These are phyloP conservation scores for Fusarium newnesense DNA, from an alignment of 2,329 filamentous ascomycete genomes.

Conservation along the genomic window DNA sequence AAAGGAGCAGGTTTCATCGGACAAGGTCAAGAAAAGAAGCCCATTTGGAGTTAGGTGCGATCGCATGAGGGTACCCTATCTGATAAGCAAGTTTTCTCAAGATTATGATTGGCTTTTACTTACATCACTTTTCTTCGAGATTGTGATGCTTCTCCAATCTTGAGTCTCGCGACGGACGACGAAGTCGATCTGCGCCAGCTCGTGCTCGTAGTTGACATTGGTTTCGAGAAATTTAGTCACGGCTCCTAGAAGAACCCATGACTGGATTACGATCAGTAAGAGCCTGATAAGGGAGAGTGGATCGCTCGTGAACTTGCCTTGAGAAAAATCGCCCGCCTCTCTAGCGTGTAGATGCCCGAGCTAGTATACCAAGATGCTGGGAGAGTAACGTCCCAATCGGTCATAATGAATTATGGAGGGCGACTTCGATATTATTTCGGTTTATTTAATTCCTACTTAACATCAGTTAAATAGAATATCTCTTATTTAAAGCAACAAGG, in stretches of 20 bases:
- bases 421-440: accelerated
- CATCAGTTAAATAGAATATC: accelerated
- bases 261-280: not conserved
- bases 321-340: not conserved
- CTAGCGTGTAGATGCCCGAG: not conserved
- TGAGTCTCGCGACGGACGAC: not conserved
- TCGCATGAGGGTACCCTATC: not conserved
- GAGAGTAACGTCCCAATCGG: not conserved
- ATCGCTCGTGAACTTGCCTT: not conserved
- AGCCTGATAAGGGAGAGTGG: accelerated
- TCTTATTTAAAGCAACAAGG: accelerated
- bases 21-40: not conserved
- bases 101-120: accelerated
- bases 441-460: not conserved
- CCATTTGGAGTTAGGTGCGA: not conserved
- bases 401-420: not conserved
- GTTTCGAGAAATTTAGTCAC: not conserved
- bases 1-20: not conserved
- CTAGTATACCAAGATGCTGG: slow-evolving; percentile 3
- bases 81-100: accelerated
- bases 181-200: not conserved
- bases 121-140: not conserved
- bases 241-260: slow-evolving; percentile 1
- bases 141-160: not conserved
- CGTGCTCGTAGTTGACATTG: not conserved